Evolutionary conservation across 495 filamentous ascomycete species (phyloP), one percentile per base, ranked within the genome.

Genomic region (Penicillium mononematosum): DNA sequence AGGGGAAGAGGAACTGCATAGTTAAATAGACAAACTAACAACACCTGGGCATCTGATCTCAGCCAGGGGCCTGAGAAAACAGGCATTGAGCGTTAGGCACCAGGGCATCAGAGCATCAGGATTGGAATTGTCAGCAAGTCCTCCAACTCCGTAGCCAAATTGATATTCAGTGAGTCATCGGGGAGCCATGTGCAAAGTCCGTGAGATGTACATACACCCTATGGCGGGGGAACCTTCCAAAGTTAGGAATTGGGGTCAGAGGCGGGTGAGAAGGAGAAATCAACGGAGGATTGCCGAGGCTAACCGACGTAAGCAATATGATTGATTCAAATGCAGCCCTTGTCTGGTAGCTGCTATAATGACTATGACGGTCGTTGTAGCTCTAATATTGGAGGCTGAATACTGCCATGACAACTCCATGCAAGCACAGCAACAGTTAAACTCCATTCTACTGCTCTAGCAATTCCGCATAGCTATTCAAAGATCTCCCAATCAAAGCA

Each of bases 401-500:
- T 38, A 16, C 14, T 14, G 12, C 14, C 5, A 22, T 22, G 2
- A 27, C 6, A 17, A 19, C 45, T 20, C 17, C 19, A 7, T 44
- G 8, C 11, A 5, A 44, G 9, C 19, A 44, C 2, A 44, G 42
- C 42, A 24, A 44, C 19, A 29, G 5, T 9, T 2, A 24, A 46
- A 7, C 12, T 5, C 41, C 41, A 44, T 6, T 45, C 42, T 56
- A 49, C 19, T 49, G 57, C 44, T 87, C 85, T 56, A 88, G 61
- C 53, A 87, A 68, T 62, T 88, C 82, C 1, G 84, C 86, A 65
- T 88, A 88, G 3, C 80, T 77, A 56, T 86, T 82, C 61, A 89
- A 69, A 0, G 81, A 81, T 29, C 76, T 73, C 4, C 84, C 85
- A 61, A 89, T 85, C 25, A 86, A 73, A 64, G 79, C 79, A 2